Evolutionary conservation across 441 rosid species (phyloP).

Genomic region (Syzygium malaccense): DNA sequence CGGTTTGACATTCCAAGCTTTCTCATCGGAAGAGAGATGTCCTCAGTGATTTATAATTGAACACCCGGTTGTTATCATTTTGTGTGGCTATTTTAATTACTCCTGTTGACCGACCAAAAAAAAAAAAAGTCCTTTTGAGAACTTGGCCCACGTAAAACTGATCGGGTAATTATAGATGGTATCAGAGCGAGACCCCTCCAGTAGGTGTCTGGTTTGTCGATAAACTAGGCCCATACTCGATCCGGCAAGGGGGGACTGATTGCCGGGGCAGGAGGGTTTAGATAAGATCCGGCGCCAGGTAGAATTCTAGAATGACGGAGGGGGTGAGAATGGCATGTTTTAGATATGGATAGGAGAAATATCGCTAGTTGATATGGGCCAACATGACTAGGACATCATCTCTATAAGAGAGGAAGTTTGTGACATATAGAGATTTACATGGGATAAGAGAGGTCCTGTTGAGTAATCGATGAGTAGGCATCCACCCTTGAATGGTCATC

Average conservation of each 20-base stretch:
- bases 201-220: neutral
- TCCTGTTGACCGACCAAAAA: neutral
- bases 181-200: neutral
- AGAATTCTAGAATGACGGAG: neutral
- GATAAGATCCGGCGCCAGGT: neutral
- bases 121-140: neutral
- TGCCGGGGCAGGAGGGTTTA: neutral
- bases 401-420: neutral
- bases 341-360: neutral
- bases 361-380: neutral
- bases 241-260: neutral
- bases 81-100: neutral
- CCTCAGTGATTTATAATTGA: neutral
- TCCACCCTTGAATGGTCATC: neutral
- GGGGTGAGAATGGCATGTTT: neutral
- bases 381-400: neutral
- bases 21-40: neutral
- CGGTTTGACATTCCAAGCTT: neutral
- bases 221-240: neutral
- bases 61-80: neutral
- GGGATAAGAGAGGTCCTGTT: accelerated
- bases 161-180: neutral
- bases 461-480: neutral
- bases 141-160: neutral
- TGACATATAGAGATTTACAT: neutral